Percentiles rank a stretch among this genome's conserved stretches.
These are phyloP conservation scores for Mortierella antarctica DNA, from an alignment of 192 early-diverging fungal genomes.

Conservation along the genomic window DNA sequence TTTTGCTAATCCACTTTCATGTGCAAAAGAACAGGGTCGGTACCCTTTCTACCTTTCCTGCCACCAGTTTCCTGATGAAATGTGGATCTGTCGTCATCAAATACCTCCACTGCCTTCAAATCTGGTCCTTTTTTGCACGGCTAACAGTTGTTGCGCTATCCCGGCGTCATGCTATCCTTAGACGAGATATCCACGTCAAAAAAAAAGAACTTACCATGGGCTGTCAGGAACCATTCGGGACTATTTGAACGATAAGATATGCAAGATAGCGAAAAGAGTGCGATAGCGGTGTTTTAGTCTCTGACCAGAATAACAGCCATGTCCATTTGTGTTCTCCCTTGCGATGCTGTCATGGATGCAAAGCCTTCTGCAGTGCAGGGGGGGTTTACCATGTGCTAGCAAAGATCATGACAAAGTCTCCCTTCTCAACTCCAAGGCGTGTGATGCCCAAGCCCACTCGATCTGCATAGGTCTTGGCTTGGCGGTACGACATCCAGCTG, in stretches of 20 bases:
- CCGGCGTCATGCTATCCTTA: too few species aligned
- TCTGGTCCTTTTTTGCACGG: too few species aligned
- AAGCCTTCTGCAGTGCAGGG: too few species aligned
- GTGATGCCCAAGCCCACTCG: constrained; percentile 63
- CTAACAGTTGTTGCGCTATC: too few species aligned
- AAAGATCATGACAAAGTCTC: constrained; percentile 61
- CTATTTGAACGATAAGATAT: constrained; percentile 15
- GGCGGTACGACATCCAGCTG: constrained; percentile 75
- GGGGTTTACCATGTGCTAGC: constrained; percentile 58
- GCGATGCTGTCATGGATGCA: not conserved
- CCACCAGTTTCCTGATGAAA: too few species aligned
- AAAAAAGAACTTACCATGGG: constrained; percentile 35
- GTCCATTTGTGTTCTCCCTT: not conserved
- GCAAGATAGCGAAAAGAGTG: not conserved
- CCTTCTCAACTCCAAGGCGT: constrained; percentile 60
- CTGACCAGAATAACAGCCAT: not conserved
- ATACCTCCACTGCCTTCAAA: too few species aligned
- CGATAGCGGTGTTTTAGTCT: not conserved
- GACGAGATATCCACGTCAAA: not conserved
- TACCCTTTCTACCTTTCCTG: too few species aligned
- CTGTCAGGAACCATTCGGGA: constrained; percentile 46
- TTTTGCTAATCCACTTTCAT: too few species aligned
- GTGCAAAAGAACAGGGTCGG: too few species aligned
- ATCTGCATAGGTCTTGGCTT: constrained; percentile 56
- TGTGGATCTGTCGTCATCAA: too few species aligned